These are phyloP conservation scores for Solanum acaule DNA, from an alignment of 257 asterid genomes.

Conservation along the genomic window DNA sequence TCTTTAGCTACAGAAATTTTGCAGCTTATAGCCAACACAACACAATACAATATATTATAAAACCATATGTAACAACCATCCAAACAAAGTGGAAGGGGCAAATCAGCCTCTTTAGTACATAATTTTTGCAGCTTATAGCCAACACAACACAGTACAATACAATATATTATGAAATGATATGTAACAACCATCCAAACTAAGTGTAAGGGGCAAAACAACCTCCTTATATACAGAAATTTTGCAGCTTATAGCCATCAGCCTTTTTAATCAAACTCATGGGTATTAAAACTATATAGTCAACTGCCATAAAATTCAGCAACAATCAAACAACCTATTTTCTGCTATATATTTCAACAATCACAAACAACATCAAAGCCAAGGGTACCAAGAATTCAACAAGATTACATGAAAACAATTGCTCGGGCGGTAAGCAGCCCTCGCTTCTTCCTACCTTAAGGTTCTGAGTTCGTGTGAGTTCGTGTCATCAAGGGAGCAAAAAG, in stretches of 20 bases:
- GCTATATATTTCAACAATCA: neutral
- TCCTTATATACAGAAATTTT: neutral
- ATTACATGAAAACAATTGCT: no score
- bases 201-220: neutral
- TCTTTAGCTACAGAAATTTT: neutral
- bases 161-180: neutral
- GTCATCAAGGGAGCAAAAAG: neutral
- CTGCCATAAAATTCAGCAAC: neutral
- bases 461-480: neutral
- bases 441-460: neutral
- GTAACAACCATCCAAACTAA: neutral
- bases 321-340: neutral
- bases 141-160: neutral
- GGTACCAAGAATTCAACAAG: neutral
- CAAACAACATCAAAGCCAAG: neutral
- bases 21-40: neutral
- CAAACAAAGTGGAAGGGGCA: neutral
- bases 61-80: neutral
- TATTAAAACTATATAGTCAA: neutral
- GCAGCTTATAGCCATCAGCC: neutral
- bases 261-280: neutral
- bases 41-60: neutral
- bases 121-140: neutral
- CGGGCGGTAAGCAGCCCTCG: neutral
- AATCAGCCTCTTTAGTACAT: neutral